Conservation (phyloP, 176 grass and related monocot genomes). For the Aegilops sharonensis region DNA sequence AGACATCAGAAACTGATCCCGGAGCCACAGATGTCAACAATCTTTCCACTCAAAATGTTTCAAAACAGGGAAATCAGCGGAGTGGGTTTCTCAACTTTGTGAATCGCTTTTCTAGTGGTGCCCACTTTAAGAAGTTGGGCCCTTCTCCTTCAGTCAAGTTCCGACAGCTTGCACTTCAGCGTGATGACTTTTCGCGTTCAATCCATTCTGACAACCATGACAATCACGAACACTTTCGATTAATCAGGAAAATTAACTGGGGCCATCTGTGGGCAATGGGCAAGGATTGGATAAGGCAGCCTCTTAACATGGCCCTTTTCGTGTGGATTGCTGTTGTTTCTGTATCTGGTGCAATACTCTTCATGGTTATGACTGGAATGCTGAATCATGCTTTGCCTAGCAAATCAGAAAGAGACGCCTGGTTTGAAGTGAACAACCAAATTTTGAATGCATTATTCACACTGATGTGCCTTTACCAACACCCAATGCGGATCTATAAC, state of each 20-base stretch:
- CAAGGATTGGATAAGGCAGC: constrained; percentile 76
- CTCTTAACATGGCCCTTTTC: constrained; percentile 78
- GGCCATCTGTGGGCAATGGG: constrained; percentile 45
- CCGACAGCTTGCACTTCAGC: constrained; percentile 59
- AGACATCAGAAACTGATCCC: constrained; percentile 25
- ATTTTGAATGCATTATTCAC: constrained; percentile 94
- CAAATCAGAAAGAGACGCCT: constrained; percentile 62
- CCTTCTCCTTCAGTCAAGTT: constrained; percentile 71
- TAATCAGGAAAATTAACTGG: constrained; percentile 76
- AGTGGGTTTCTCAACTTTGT: constrained; percentile 43
- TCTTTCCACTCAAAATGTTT: constrained; percentile 40
- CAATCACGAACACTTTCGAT: constrained; percentile 44
- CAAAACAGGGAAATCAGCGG: constrained; percentile 24
- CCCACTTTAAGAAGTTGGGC: constrained; percentile 58
- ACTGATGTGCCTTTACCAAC: constrained; percentile 92
- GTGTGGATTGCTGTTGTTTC: constrained; percentile 74
- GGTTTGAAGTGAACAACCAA: constrained; percentile 99
- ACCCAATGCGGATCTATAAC: constrained; percentile 69
- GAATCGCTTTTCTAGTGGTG: constrained; percentile 29
- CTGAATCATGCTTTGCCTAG: constrained; percentile 66
- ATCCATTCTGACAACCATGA: constrained; percentile 53
- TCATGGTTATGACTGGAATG: constrained; percentile 81
- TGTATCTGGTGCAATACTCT: constrained; percentile 79
- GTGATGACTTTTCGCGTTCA: constrained; percentile 84
- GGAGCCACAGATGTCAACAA: neutral